Evolutionary conservation across 805 yeast species (phyloP).

Genomic region (Clavispora santaluciae): DNA sequence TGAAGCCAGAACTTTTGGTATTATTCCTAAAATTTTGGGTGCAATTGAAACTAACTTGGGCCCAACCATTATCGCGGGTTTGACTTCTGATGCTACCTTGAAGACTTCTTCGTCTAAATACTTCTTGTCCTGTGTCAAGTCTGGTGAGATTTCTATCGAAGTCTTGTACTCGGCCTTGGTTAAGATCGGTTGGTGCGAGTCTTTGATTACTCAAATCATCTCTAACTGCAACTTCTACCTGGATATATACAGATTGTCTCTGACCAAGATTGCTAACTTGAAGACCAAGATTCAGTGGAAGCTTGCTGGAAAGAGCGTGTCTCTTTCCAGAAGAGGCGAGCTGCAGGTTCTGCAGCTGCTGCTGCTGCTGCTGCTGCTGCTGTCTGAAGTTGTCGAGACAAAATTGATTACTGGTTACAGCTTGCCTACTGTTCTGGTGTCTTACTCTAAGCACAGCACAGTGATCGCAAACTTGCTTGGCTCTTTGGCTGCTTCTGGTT

Average conservation of each 20-base stretch:
- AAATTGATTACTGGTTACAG: slow-evolving; percentile 2
- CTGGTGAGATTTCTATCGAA: slow-evolving; percentile 28
- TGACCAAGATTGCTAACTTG: slow-evolving; percentile 27
- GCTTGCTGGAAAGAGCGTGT: slow-evolving; percentile 17
- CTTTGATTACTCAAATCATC: slow-evolving; percentile 32
- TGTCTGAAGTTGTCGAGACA: slow-evolving; percentile 5
- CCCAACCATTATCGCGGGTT: slow-evolving; percentile 28
- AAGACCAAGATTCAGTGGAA: slow-evolving; percentile 21
- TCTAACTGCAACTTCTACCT: slow-evolving; percentile 36
- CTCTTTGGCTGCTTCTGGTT: slow-evolving; percentile 40
- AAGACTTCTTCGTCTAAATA: slow-evolving; percentile 25
- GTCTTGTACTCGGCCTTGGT: slow-evolving; percentile 37
- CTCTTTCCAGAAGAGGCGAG: slow-evolving; percentile 19
- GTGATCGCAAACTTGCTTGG: slow-evolving; percentile 33
- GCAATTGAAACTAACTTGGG: slow-evolving; percentile 36
- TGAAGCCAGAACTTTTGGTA: slow-evolving; percentile 33
- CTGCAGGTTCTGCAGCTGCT: too few relatives aligned
- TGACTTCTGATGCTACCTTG: slow-evolving; percentile 29
- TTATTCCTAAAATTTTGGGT: slow-evolving; percentile 37
- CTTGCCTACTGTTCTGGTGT: not conserved
- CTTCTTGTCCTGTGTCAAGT: slow-evolving; percentile 25
- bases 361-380: too few relatives aligned
- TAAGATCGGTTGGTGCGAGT: slow-evolving; percentile 39
- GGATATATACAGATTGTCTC: slow-evolving; percentile 34
- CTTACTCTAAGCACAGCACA: too few relatives aligned